Evolutionary conservation across 306 rosid species (phyloP), one percentile per base, ranked within the genome.

Genomic region (Erythrophleum fordii): DNA sequence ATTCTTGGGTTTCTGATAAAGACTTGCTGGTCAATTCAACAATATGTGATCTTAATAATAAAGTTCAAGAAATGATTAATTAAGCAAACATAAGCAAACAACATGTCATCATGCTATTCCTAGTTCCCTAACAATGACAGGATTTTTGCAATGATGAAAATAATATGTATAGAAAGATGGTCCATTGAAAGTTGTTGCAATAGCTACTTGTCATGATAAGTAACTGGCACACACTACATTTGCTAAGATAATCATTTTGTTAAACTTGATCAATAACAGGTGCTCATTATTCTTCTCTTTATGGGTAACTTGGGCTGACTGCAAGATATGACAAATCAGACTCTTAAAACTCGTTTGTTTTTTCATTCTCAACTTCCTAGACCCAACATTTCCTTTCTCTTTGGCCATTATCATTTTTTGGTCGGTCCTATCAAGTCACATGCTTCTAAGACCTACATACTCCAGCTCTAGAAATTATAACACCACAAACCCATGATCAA

Each of bases 391-490:
- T 28, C 10, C 17, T 31, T 34, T 17, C 41, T 28, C 37, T 17
- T 35, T 12, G 0, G 18, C 11, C 18, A 35, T 22, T 42, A 29
- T 45, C 72, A 29, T 58, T 76, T 31, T 1, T 37, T 6, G 10
- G 22, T 68, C 73, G 49, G 52, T 28, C 53, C 42, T 42, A 76
- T n/a, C 39, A 42, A 35, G 42, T 41, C 45, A 29, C 44, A 62
- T 3, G 2, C 73, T 73, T 79, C 31, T 76, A 67, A 74, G 76
- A 73, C 20, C 68, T 53, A 76, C 48, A 45, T 17, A 37, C 60
- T 72, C 52, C 12, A 14, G 13, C 0, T 46, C 17, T 14, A 46
- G 18, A 13, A 46, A 46, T 46, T n/a, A n/a, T n/a, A n/a, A n/a
- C n/a, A n/a, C n/a, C n/a, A n/a, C n/a, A n/a, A n/a, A n/a, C n/a